Conservation (phyloP, 2,329 filamentous ascomycete genomes). For the Penicillium sumatraense region DNA sequence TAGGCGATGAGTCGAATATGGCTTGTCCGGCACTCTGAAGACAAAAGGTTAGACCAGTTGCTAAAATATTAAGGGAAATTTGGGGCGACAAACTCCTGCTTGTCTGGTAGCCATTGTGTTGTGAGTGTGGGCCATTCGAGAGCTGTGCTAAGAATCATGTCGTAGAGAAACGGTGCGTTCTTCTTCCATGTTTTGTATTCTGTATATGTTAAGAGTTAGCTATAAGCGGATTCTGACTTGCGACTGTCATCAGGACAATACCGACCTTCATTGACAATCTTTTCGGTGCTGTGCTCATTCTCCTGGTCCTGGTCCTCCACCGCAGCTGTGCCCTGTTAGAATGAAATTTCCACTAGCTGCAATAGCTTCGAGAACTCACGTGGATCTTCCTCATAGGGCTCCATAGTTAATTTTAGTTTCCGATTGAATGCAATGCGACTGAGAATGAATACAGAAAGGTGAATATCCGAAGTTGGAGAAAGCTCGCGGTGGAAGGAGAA, state of each 20-base stretch:
- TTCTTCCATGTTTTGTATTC: constrained; percentile 99
- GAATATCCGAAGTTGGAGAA: constrained; percentile 7
- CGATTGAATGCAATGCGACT: constrained; percentile 1
- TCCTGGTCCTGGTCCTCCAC: constrained; percentile 51
- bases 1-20: constrained; percentile 83
- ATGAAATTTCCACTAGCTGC: constrained; percentile 15
- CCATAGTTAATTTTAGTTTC: constrained; percentile 33
- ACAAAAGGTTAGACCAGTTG: constrained; percentile 1
- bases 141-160: constrained; percentile 94
- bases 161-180: constrained; percentile 97
- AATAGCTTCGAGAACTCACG: constrained; percentile 17
- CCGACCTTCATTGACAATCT: constrained; percentile 88
- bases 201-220: constrained; percentile 38
- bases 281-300: constrained; percentile 77
- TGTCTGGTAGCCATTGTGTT: constrained; percentile 97
- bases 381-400: constrained; percentile 42
- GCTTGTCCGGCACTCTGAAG: constrained; percentile 74
- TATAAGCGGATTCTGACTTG: background rate
- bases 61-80: background rate
- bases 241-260: background rate
- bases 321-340: constrained; percentile 27
- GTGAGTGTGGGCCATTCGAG: constrained; percentile 97
- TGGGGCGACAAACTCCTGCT: constrained; percentile 65
- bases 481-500: constrained; percentile 18
- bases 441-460: background rate